Conservation (phyloP, 371 early-diverging fungal genomes). For the Basidiobolus meristosporus region DNA sequence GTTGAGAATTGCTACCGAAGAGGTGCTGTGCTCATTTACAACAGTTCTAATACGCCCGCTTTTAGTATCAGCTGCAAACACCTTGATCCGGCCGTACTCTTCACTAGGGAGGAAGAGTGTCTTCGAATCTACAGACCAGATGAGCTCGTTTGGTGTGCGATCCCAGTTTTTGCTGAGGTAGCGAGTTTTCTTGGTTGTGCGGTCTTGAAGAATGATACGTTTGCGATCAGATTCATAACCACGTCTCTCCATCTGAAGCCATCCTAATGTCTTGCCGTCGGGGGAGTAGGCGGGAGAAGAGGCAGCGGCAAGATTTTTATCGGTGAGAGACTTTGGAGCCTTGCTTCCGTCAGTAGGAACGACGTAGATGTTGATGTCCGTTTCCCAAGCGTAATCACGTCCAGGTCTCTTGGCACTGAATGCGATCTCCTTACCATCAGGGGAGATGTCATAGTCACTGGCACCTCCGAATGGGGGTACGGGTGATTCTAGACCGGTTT, state of each 20-base stretch:
- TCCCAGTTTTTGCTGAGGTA: conserved; percentile 19
- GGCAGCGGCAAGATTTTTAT: conserved; percentile 36
- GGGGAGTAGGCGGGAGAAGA: conserved; percentile 35
- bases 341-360: conserved; percentile 22
- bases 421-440: conserved; percentile 34
- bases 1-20: too few species aligned
- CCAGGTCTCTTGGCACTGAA: conserved; percentile 46
- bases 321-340: conserved; percentile 21
- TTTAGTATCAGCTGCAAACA: too few species aligned
- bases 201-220: conserved; percentile 43
- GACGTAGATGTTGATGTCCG: conserved; percentile 45
- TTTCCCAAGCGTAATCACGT: conserved; percentile 53
- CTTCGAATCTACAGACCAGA: too few species aligned
- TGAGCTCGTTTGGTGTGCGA: conserved; percentile 24
- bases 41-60: too few species aligned
- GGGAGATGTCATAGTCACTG: conserved; percentile 32
- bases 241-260: conserved; percentile 48
- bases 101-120: too few species aligned
- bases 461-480: conserved; percentile 33
- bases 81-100: too few species aligned
- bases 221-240: conserved; percentile 66
- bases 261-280: conserved; percentile 39
- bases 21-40: too few species aligned
- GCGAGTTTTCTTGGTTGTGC: not conserved
- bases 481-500: conserved; percentile 21